Evolutionary conservation across 371 early-diverging fungal species (phyloP).

Genomic region (Actinomortierella wolfii): DNA sequence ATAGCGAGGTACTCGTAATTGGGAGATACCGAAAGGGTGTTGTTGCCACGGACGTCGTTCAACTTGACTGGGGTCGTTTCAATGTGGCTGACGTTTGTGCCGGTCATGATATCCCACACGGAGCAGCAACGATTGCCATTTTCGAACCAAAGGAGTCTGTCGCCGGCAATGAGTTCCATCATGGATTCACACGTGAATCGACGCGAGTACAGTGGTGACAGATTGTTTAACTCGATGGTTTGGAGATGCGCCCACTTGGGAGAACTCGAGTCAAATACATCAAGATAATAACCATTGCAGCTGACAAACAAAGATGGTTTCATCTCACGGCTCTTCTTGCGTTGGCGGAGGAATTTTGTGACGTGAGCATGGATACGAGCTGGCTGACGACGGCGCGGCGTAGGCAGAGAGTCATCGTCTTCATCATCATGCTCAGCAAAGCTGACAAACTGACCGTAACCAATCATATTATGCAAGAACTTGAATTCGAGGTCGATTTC

Average conservation of each 20-base stretch:
- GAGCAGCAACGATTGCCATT: slow-evolving; percentile 39
- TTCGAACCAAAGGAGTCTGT: slow-evolving; percentile 45
- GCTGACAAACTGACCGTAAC: slow-evolving; percentile 59
- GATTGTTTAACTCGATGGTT: slow-evolving; percentile 28
- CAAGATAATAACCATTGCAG: slow-evolving; percentile 36
- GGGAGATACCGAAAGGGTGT: slow-evolving; percentile 44
- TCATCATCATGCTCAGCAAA: slow-evolving; percentile 52
- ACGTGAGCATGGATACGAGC: no score
- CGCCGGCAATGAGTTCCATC: slow-evolving; percentile 42
- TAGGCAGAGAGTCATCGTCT: slow-evolving; percentile 8
- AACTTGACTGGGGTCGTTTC: slow-evolving; percentile 37
- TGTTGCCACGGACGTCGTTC: slow-evolving; percentile 34
- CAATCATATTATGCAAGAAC: slow-evolving; percentile 52
- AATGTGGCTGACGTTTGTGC: slow-evolving; percentile 41
- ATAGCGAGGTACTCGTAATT: slow-evolving; percentile 41
- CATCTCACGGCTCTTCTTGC: background rate
- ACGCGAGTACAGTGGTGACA: slow-evolving; percentile 34
- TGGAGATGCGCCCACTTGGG: slow-evolving; percentile 25
- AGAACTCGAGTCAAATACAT: slow-evolving; percentile 21
- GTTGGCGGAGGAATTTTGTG: no score
- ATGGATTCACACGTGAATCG: slow-evolving; percentile 44
- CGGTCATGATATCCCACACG: slow-evolving; percentile 39
- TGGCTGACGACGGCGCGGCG: no score
- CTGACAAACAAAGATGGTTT: slow-evolving; percentile 14
- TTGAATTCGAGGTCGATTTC: background rate